Percentiles rank a stretch among this genome's conserved stretches.
Evolutionary conservation across 257 asterid species (phyloP).

Genomic region (Schizonepeta tenuifolia): DNA sequence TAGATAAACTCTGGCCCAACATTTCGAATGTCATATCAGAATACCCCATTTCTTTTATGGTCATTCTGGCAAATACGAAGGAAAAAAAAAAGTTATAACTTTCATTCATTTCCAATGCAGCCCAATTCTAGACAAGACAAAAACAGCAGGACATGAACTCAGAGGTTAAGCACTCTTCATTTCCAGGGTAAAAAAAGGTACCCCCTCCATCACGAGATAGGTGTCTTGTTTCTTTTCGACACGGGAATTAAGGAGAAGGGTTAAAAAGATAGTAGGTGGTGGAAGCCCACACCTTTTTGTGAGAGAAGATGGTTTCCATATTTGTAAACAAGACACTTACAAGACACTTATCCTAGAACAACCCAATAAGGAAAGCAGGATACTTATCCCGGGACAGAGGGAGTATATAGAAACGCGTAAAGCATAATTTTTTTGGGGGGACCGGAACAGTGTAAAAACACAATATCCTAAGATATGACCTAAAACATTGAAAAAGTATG

Average conservation of each 20-base stretch:
- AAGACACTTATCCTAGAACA: too few relatives aligned
- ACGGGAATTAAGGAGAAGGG: too few relatives aligned
- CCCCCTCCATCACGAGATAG: too few relatives aligned
- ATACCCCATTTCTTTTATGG: conserved; percentile 58
- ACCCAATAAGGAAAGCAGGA: too few relatives aligned
- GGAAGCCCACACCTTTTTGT: too few relatives aligned
- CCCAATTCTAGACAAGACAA: conserved; percentile 20
- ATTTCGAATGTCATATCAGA: conserved; percentile 66
- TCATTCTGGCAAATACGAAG: conserved; percentile 51
- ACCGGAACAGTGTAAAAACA: conserved; percentile 17
- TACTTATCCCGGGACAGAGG: too few relatives aligned
- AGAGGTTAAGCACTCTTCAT: conserved; percentile 15
- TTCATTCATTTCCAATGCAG: conserved; percentile 3
- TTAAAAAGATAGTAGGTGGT: too few relatives aligned
- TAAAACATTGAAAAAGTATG: neutral
- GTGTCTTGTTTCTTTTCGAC: too few relatives aligned
- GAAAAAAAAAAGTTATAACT: conserved; percentile 17
- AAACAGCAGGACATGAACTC: neutral
- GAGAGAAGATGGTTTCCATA: too few relatives aligned
- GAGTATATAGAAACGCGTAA: conserved; percentile 15
- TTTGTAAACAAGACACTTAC: too few relatives aligned
- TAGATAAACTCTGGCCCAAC: conserved; percentile 70
- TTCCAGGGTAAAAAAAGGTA: conserved; percentile 6
- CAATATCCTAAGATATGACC: conserved; percentile 11
- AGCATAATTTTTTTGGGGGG: neutral